A percentile compares a stretch with the other conserved stretches of the same genome.
phyloP scores from a whole-genome alignment of 2,329 filamentous ascomycete species.

The Bisporella sp. region DNA sequence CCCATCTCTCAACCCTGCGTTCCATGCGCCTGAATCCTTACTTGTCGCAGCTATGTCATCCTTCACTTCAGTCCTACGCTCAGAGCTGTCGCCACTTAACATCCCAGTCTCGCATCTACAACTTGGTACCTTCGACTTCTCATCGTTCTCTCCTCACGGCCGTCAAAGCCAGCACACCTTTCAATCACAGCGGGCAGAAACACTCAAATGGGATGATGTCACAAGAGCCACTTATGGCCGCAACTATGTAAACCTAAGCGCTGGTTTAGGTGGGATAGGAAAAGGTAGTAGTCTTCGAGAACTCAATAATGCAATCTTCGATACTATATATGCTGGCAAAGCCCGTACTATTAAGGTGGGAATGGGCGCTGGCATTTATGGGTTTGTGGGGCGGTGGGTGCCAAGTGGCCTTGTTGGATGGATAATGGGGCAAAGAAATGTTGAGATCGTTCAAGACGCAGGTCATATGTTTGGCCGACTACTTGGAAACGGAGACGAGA shows the following conservation, averaged over 20 bases:
- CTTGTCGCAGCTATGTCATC: slow-evolving; percentile 82
- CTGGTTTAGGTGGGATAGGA: slow-evolving; percentile 34
- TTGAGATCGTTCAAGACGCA: background rate
- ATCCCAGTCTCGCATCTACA: slow-evolving; percentile 83
- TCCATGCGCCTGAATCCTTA: slow-evolving; percentile 79
- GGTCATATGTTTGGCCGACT: background rate
- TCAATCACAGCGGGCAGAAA: slow-evolving; percentile 43
- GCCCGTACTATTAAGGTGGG: slow-evolving; percentile 69
- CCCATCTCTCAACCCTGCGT: slow-evolving; percentile 70
- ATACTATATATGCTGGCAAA: slow-evolving; percentile 62
- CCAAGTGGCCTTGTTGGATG: slow-evolving; percentile 75
- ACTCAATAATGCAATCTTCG: slow-evolving; percentile 83
- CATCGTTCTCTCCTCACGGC: slow-evolving; percentile 50
- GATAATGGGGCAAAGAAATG: slow-evolving; percentile 80
- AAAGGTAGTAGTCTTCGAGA: slow-evolving; percentile 59
- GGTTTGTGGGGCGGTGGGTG: slow-evolving; percentile 74
- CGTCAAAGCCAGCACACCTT: slow-evolving; percentile 23
- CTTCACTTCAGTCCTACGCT: slow-evolving; percentile 73
- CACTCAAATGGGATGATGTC: slow-evolving; percentile 57
- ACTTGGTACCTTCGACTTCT: slow-evolving; percentile 85
- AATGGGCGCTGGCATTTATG: slow-evolving; percentile 76
- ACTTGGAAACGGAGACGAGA: background rate
- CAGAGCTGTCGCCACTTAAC: slow-evolving; percentile 68
- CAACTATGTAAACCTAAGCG: slow-evolving; percentile 52
- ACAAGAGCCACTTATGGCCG: slow-evolving; percentile 54